Evolutionary conservation across 306 rosid genomes (phyloP), one percentile per base, ranked within the genome.

Genomic region (Lathyrus sativus): DNA sequence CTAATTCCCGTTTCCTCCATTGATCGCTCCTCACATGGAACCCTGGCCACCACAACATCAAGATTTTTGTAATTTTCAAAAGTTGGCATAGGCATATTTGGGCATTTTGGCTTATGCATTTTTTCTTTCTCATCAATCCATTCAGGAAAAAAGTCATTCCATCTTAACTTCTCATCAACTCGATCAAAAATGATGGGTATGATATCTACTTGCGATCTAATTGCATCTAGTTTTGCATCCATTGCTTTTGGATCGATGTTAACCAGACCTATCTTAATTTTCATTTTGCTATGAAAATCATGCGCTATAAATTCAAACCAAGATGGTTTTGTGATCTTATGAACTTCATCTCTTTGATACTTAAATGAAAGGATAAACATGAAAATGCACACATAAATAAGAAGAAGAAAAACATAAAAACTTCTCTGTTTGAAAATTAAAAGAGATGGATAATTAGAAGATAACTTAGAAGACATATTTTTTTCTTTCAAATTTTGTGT

Each of bases 91-190:
- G 96, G 88, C 33, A 92, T 76, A 0, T 81, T 28, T 0, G 91
- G 96, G 58, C 98, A 89, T 28, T 69, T 80, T 3, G 91, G 87
- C 0, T 26, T 3, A 6, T 53, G 71, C 84, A 74, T 68, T 24
- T 48, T 74, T 4, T 53, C 45, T 7, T 81, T 71, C 54, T 92
- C 95, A 18, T 89, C 88, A 0, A 92, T 78, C 96, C 95, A 89
- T 19, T 73, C 86, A 0, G 92, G 96, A 60, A 82, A 87, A 12
- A 82, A 73, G 0, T 76, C 84, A 14, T 74, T 60, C 96, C 96
- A 92, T 37, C 75, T 80, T 72, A 67, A 22, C 15, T 68, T 51
- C 18, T 24, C 50, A 7, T 50, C 33, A 4, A 85, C 59, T 1
- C 17, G 71, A 6, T 84, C 81, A 15, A 89, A 86, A 13, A n/a